phyloP scores from a whole-genome alignment of 1,284 basidiomycete species.

The Apiotrichum veenhuisii region DNA sequence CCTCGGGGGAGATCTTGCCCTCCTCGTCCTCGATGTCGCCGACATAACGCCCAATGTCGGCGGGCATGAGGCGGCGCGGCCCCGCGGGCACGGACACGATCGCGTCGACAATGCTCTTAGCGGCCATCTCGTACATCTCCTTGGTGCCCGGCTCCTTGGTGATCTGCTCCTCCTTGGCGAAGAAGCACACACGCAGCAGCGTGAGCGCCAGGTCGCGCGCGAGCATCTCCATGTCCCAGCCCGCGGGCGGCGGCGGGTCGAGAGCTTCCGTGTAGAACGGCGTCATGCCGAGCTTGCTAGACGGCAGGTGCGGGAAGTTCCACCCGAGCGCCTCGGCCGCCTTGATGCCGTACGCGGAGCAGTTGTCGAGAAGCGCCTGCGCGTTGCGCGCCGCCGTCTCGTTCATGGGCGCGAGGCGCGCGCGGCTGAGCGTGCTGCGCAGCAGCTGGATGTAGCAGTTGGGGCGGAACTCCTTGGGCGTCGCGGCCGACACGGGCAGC shows the following conservation, averaged over 20 bases:
- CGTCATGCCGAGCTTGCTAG: constrained; percentile 6
- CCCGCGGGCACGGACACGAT: constrained; percentile 9
- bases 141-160: neutral
- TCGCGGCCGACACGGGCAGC: constrained; percentile 25
- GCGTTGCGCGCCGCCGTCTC: constrained; percentile 39
- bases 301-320: constrained; percentile 25
- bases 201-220: constrained; percentile 23
- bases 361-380: constrained; percentile 39
- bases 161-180: constrained; percentile 11
- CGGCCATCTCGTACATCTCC: constrained; percentile 18
- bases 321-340: constrained; percentile 34
- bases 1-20: constrained; percentile 9
- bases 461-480: constrained; percentile 37
- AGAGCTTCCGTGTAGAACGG: constrained; percentile 10
- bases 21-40: constrained; percentile 38
- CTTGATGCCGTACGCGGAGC: constrained; percentile 34
- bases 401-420: constrained; percentile 30
- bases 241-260: constrained; percentile 28
- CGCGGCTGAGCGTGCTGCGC: constrained; percentile 32
- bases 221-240: constrained; percentile 45
- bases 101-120: constrained; percentile 12
- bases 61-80: constrained; percentile 15
- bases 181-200: constrained; percentile 29
- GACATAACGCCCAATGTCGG: constrained; percentile 33
- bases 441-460: constrained; percentile 30